These are phyloP conservation scores for Chenopodium album DNA, from an alignment of 148 eudicot species.

Conservation along the genomic window DNA sequence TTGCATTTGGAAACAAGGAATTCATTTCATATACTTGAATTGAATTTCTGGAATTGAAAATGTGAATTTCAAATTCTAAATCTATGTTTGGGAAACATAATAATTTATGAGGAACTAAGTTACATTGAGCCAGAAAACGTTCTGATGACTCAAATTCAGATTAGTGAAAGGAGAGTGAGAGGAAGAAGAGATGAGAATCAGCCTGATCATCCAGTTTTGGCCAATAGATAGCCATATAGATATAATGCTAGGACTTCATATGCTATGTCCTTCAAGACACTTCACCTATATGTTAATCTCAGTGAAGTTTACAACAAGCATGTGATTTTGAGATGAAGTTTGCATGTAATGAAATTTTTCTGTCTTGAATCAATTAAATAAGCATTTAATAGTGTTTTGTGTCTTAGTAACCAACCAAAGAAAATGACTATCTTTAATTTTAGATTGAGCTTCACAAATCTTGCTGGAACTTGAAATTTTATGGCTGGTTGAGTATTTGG, in stretches of 20 bases:
- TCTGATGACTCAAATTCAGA: neutral
- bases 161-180: neutral
- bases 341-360: neutral
- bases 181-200: neutral
- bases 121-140: neutral
- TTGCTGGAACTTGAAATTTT: neutral
- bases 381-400: neutral
- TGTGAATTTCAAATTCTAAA: no score
- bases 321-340: neutral
- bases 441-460: no score
- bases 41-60: no score
- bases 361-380: neutral
- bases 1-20: no score
- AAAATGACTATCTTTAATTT: neutral
- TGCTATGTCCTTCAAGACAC: no score
- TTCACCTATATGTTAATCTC: neutral
- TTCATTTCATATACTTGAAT: no score
- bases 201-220: neutral
- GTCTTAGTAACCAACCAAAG: neutral
- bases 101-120: neutral
- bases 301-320: neutral
- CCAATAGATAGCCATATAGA: neutral
- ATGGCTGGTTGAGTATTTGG: neutral
- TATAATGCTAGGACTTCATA: neutral
- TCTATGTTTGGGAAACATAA: no score